Evolutionary conservation across 2,329 filamentous ascomycete genomes (phyloP).

Genomic region (Zymoseptoria tritici): DNA sequence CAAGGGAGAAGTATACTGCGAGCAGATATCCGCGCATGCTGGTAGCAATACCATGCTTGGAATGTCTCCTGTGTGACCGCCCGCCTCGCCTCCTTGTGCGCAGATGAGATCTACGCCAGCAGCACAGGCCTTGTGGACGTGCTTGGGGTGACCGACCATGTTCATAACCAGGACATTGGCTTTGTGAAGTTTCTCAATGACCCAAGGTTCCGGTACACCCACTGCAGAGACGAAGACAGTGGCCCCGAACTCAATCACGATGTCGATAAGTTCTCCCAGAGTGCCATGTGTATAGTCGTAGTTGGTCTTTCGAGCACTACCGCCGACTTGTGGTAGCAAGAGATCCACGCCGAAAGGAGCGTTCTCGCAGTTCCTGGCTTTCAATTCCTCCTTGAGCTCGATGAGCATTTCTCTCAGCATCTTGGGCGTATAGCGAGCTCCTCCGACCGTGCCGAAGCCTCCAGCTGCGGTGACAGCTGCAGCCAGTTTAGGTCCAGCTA

Average conservation of each 20-base stretch:
- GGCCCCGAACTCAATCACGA: constrained; percentile 82
- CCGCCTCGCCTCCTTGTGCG: constrained; percentile 92
- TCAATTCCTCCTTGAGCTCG: constrained; percentile 79
- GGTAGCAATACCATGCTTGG: constrained; percentile 87
- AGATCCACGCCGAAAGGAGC: constrained; percentile 90
- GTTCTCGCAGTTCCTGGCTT: constrained; percentile 60
- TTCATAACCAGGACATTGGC: constrained; percentile 92
- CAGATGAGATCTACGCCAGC: constrained; percentile 91
- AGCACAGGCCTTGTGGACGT: constrained; percentile 88
- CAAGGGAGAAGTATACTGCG: constrained; percentile 74
- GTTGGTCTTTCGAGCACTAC: constrained; percentile 76
- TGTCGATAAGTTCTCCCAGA: constrained; percentile 76
- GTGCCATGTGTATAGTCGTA: constrained; percentile 99
- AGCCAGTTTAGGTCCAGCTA: constrained; percentile 87
- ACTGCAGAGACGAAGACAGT: constrained; percentile 93
- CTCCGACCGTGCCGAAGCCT: constrained; percentile 88
- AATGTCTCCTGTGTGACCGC: constrained; percentile 68
- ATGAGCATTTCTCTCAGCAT: constrained; percentile 91
- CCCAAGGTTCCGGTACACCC: constrained; percentile 75
- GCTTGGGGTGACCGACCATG: constrained; percentile 99
- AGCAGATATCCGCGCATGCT: constrained; percentile 72
- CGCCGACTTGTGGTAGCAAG: constrained; percentile 85
- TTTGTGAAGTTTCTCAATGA: constrained; percentile 83
- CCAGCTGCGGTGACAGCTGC: constrained; percentile 94
- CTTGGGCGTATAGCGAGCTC: constrained; percentile 86